Percentiles rank a stretch among this genome's conserved stretches.
phyloP scores from a whole-genome alignment of 805 yeast genomes.

The Myxozyma kluyveri region DNA sequence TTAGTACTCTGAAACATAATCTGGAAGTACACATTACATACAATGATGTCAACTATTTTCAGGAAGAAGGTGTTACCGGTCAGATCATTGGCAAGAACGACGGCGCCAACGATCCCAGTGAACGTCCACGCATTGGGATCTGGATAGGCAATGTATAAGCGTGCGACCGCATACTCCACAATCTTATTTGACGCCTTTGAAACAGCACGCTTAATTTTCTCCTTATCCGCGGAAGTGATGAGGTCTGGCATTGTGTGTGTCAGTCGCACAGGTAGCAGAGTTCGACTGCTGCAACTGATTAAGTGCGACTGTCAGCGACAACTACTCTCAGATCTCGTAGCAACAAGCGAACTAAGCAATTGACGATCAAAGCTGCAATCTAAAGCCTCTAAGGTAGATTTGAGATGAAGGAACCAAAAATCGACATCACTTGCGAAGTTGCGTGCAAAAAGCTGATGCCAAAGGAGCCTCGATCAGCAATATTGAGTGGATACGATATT shows the following conservation, averaged over 20 bases:
- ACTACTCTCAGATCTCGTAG: no score
- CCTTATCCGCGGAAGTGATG: constrained; percentile 65
- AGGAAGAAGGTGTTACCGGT: constrained; percentile 93
- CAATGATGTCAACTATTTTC: constrained; percentile 74
- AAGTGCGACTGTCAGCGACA: background rate
- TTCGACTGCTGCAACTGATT: background rate
- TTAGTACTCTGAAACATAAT: background rate
- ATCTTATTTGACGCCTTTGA: constrained; percentile 87
- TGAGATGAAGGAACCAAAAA: no score
- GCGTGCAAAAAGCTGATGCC: no score
- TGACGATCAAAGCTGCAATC: no score
- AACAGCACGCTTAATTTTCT: constrained; percentile 79
- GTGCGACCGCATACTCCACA: constrained; percentile 84
- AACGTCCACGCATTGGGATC: constrained; percentile 75
- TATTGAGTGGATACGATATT: no score
- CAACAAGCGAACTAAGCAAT: no score
- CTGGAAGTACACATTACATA: constrained; percentile 1
- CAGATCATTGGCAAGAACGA: constrained; percentile 81
- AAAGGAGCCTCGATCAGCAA: no score
- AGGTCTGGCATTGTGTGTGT: constrained; percentile 27
- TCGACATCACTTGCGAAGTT: no score
- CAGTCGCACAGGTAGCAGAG: no score
- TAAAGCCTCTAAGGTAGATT: no score
- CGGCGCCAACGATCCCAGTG: constrained; percentile 88
- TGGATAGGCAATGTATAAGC: constrained; percentile 87